Evolutionary conservation across 306 rosid genomes (phyloP), one percentile per base, ranked within the genome.

Genomic region (Pyrus bretschneideri): DNA sequence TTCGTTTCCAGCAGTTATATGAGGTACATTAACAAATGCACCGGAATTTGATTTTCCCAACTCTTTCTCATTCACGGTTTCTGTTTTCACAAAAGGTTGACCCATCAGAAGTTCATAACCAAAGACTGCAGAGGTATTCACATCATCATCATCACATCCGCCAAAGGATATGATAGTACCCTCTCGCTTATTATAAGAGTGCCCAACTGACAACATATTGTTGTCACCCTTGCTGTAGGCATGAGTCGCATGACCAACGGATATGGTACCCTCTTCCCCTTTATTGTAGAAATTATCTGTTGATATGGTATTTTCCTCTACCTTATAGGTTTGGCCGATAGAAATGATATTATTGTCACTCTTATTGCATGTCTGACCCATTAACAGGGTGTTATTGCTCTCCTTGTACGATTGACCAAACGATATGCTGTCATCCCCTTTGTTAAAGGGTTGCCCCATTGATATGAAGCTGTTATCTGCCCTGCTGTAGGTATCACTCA

Each of bases 131-230:
- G 91, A 89, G 40, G 84, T 72, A 78, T 76, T 79, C 66, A 73
- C 65, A 70, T 89, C 89, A 31, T 87, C 78, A 67, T 86, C 89
- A 83, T 87, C 82, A 15, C 81, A 80, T 38, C 91, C 89, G 40
- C 97, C 97, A 82, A 91, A 89, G 60, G 93, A 91, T 82, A 91
- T 91, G 76, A 89, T 89, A 58, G 88, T 89, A 85, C 91, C 85
- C 84, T 88, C 91, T 49, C 92, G 91, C 69, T 82, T 88, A 49
- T 69, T 82, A 76, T 81, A 86, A 54, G 93, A 77, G 60, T 71
- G 83, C 68, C 87, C 77, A 80, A 82, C 62, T 21, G 83, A 79
- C 58, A 81, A 64, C 65, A 75, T 64, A 78, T 45, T 78, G 68
- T 71, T 86, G 71, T 76, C 85, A 30, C 70, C 82, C 40, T 80